Percentiles rank a stretch among this genome's conserved stretches.
Evolutionary conservation across 192 early-diverging fungal species (phyloP).

Genomic region (Coemansia sp.): DNA sequence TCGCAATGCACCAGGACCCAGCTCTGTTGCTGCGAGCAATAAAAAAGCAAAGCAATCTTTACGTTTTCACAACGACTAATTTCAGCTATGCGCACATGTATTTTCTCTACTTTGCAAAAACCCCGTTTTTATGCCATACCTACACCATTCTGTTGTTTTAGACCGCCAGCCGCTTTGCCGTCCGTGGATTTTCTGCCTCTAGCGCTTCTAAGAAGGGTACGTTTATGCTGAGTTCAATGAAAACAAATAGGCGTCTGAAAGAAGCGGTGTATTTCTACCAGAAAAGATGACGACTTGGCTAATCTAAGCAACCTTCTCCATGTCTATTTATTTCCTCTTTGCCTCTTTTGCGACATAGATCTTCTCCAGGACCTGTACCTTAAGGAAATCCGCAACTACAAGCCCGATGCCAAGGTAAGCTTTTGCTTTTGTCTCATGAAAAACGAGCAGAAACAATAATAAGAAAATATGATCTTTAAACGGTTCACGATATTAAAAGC

Average conservation of each 20-base stretch:
- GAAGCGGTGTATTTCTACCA: not conserved
- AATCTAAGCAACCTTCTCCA: not conserved
- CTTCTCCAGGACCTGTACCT: conserved; percentile 48
- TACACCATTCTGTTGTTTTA: no score
- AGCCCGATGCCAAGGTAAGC: conserved; percentile 43
- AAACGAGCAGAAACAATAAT: not conserved
- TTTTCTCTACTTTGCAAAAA: conserved; percentile 4
- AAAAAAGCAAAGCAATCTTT: no score
- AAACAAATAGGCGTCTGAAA: not conserved
- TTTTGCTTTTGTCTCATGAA: not conserved
- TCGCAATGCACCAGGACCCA: not conserved
- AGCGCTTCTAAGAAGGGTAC: conserved; percentile 33
- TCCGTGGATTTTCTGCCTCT: conserved; percentile 31
- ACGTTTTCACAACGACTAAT: no score
- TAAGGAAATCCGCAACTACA: conserved; percentile 50
- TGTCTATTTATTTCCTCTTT: not conserved
- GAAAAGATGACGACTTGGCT: not conserved
- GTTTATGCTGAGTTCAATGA: not conserved
- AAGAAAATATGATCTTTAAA: not conserved
- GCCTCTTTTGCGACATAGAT: conserved; percentile 18
- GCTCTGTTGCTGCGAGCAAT: not conserved
- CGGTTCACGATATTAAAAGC: not conserved
- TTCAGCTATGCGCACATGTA: not conserved
- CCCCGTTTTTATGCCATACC: no score
- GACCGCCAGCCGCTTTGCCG: conserved; percentile 30